Conservation (phyloP, 1,139 yeast species). For the Yarrowia galli region DNA sequence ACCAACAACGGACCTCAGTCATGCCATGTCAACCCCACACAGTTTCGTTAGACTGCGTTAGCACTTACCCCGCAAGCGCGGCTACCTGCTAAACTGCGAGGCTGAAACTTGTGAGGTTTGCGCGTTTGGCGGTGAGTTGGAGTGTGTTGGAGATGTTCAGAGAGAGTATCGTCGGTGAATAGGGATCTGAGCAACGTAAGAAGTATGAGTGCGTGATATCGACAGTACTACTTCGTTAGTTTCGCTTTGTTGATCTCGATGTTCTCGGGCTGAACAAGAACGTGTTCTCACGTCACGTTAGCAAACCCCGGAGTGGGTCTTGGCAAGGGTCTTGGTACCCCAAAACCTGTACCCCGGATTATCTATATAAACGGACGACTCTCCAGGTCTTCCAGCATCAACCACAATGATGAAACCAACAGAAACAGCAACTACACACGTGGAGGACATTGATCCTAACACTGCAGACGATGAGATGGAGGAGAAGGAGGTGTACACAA, state of each 20-base stretch:
- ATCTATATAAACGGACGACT: not conserved
- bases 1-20: too few species aligned
- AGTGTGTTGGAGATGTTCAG: too few species aligned
- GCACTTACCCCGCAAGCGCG: conserved; percentile 10
- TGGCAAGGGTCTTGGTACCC: too few species aligned
- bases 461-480: not conserved
- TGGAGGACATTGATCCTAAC: conserved; percentile 1
- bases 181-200: too few species aligned
- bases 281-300: too few species aligned
- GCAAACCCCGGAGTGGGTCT: too few species aligned
- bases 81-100: not conserved
- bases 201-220: too few species aligned
- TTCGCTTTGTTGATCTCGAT: too few species aligned
- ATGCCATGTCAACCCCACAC: not conserved
- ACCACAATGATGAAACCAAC: not conserved
- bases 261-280: too few species aligned
- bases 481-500: not conserved
- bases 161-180: too few species aligned
- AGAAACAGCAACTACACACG: conserved; percentile 3
- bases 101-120: not conserved
- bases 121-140: not conserved
- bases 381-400: not conserved
- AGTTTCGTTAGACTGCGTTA: not conserved
- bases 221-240: too few species aligned
- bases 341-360: too few species aligned